Evolutionary conservation across 2,329 filamentous ascomycete species (phyloP), one percentile per base, ranked within the genome.

Genomic region (Trichoderma atroviride): DNA sequence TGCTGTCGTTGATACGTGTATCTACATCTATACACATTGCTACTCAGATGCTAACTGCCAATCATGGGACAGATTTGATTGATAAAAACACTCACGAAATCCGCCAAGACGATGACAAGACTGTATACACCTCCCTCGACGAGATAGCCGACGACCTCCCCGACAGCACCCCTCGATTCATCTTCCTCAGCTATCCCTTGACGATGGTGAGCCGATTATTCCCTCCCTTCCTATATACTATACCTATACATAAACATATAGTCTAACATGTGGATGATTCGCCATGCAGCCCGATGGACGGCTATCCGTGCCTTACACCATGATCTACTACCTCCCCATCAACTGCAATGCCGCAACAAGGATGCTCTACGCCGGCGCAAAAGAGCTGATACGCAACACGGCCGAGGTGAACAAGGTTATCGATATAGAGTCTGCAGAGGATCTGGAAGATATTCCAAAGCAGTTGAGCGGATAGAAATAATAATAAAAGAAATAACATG

Each of bases 351-450:
- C 87, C 74, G 92, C 94, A 77, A 84, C 92, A 77, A 89, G 93
- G 74, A 98, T 98, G 96, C 84, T 96, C 78, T 99, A 98, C 79
- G 96, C 96, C 35, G 92, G 94, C 50, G 96, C 96, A 55, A 97
- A 97, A 81, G 96, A 99, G 83, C 82, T 98, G 79, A 94, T 98
- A 91, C 89, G 94, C 73, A 97, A 93, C 77, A 96, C 93, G 67
- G 92, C 92, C 70, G 94, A 97, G 82, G 94, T 94, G n/a, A 91
- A 91, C 66, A 89, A 88, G 74, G 91, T 98, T 31, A 88, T 99
- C 71, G 95, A 98, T 80, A 89, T 98, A 60, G 89, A 92, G 74
- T 89, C 87, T 24, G 86, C 87, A 4, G 93, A 97, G 67, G 95
- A 97, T 67, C 78, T 98, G 74, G 89, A 92, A 73, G 89, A 91